phyloP scores from a whole-genome alignment of 2,329 filamentous ascomycete species.

The Samsoniella hepiali region DNA sequence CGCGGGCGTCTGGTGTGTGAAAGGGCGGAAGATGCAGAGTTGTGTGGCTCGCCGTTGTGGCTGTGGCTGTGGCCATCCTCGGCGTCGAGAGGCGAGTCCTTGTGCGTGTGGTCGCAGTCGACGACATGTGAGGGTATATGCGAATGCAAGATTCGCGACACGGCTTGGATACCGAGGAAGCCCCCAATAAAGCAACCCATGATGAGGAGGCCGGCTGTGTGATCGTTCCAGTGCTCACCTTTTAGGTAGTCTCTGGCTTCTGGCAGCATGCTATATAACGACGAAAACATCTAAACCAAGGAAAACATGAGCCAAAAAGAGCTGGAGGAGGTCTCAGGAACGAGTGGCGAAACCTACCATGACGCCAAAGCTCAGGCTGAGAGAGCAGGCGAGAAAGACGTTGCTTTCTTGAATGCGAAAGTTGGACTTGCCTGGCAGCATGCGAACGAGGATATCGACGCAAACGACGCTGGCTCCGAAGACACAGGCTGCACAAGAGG shows the following conservation, averaged over 20 bases:
- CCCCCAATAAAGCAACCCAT: constrained; percentile 68
- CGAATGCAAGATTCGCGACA: constrained; percentile 70
- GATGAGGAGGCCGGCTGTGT: constrained; percentile 64
- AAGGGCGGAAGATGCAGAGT: background rate
- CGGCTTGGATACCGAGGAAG: constrained; percentile 70
- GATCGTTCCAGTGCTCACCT: constrained; percentile 63
- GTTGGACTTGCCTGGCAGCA: constrained; percentile 67
- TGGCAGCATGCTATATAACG: constrained; percentile 89
- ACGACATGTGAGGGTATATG: constrained; percentile 77
- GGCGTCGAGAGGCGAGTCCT: constrained; percentile 43
- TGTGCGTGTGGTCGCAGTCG: constrained; percentile 73
- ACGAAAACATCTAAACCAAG: constrained; percentile 72
- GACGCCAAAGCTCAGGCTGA: constrained; percentile 92
- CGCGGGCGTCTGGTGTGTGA: constrained; percentile 28
- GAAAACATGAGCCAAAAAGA: background rate
- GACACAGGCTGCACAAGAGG: constrained; percentile 52
- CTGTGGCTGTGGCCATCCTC: constrained; percentile 2
- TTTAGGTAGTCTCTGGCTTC: constrained; percentile 76
- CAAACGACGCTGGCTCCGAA: constrained; percentile 82
- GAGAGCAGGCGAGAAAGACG: constrained; percentile 78
- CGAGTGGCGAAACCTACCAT: constrained; percentile 63
- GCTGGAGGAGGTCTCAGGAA: background rate
- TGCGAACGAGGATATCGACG: constrained; percentile 72
- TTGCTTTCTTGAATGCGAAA: constrained; percentile 91
- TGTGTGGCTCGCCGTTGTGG: background rate